Conservation (phyloP, 441 rosid genomes). For the Adansonia gregorii region DNA sequence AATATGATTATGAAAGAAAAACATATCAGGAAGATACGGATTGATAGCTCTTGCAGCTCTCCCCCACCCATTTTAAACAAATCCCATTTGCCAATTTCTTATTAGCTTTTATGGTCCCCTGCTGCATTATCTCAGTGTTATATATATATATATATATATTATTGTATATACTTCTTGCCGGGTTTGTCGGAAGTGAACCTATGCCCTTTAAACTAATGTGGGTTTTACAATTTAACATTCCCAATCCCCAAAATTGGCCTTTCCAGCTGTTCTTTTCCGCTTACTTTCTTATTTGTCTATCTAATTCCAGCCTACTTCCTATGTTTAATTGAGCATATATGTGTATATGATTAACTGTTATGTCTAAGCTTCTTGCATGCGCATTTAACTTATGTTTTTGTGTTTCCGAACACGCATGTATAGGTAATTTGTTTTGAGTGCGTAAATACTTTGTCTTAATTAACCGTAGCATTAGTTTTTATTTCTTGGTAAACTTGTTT, state of each 20-base stretch:
- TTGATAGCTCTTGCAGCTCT: background rate
- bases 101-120: background rate
- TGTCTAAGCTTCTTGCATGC: constrained; percentile 56
- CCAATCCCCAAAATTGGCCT: constrained; percentile 47
- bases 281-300: constrained; percentile 19
- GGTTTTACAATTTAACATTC: constrained; percentile 9
- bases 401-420: constrained; percentile 22
- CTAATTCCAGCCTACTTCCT: constrained; percentile 50
- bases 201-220: constrained; percentile 27
- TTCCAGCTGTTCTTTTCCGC: constrained; percentile 29
- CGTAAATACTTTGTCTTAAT: background rate
- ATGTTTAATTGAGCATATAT: constrained; percentile 37
- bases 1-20: too few relatives aligned
- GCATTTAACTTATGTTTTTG: constrained; percentile 52
- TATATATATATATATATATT: background rate
- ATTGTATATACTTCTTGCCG: constrained; percentile 33
- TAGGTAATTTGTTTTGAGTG: background rate
- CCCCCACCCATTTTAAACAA: constrained; percentile 7
- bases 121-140: background rate
- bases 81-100: constrained; percentile 33
- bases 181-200: constrained; percentile 47
- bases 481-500: too few relatives aligned
- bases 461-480: too few relatives aligned
- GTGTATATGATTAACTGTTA: constrained; percentile 28
- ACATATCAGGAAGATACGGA: too few relatives aligned